Evolutionary conservation across 805 yeast genomes (phyloP).

Genomic region (Candida vartiovaarae): DNA sequence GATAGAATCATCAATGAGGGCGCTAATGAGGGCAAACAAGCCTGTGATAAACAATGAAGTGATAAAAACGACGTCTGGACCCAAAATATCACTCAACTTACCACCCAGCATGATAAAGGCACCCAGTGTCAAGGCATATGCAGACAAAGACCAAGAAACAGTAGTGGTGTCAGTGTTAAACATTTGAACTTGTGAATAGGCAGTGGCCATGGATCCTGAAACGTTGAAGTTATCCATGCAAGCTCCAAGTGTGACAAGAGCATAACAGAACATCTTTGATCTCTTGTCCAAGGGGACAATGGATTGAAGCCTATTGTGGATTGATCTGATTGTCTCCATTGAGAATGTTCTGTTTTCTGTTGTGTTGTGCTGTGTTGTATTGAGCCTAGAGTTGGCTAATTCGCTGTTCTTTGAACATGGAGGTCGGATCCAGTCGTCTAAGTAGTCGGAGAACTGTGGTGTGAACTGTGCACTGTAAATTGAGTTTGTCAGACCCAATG

Average conservation of each 20-base stretch:
- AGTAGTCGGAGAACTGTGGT: too few species aligned
- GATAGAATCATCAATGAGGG: slow-evolving; percentile 26
- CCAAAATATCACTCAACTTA: slow-evolving; percentile 33
- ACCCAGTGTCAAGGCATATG: background rate
- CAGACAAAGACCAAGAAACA: background rate
- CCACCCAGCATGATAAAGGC: slow-evolving; percentile 30
- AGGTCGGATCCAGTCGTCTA: too few species aligned
- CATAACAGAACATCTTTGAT: background rate
- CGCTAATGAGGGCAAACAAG: slow-evolving; percentile 28
- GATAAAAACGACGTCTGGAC: slow-evolving; percentile 26
- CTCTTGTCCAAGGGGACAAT: background rate
- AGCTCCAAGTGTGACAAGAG: background rate
- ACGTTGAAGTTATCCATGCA: slow-evolving; percentile 8
- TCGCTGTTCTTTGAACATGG: too few species aligned
- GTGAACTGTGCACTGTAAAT: too few species aligned
- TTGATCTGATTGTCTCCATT: too few species aligned
- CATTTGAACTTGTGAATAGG: background rate
- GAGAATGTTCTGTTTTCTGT: too few species aligned
- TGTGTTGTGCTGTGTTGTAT: too few species aligned
- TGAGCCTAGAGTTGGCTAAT: too few species aligned
- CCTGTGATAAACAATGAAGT: slow-evolving; percentile 19
- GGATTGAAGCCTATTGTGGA: background rate
- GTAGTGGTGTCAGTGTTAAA: slow-evolving; percentile 19
- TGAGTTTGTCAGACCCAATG: too few species aligned
- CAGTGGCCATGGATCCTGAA: slow-evolving; percentile 4